These are phyloP conservation scores for Seminavis robusta DNA, from an alignment of 108 stramenopile genomes.

Conservation along the genomic window DNA sequence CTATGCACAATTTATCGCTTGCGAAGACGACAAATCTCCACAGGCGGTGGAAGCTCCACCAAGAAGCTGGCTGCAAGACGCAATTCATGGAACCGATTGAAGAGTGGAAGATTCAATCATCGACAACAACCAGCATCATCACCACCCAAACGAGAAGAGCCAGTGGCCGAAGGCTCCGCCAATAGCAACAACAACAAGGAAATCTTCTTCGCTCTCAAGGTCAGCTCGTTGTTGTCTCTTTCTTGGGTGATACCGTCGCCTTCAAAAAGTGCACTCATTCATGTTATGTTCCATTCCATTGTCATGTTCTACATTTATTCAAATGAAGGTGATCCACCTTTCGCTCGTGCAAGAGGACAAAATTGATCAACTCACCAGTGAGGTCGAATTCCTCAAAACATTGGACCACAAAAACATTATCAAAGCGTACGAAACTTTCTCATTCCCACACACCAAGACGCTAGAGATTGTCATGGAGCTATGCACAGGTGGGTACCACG, in stretches of 20 bases:
- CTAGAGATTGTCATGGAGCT: slow-evolving; percentile 66
- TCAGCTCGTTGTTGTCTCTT: no score
- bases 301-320: no score
- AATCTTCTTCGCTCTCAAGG: slow-evolving; percentile 24
- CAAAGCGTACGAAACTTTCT: slow-evolving; percentile 68
- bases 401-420: slow-evolving; percentile 87
- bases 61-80: neutral
- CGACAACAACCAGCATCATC: neutral
- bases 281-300: no score
- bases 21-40: slow-evolving; percentile 10
- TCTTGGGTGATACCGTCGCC: no score
- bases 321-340: slow-evolving; percentile 27
- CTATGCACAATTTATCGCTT: slow-evolving; percentile 9
- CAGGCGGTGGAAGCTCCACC: slow-evolving; percentile 1
- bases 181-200: neutral
- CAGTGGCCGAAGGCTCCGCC: neutral
- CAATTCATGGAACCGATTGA: neutral
- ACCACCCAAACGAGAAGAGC: neutral
- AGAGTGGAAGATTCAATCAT: neutral
- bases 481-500: slow-evolving; percentile 70
- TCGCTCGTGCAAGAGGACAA: slow-evolving; percentile 9
- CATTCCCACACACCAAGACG: slow-evolving; percentile 31
- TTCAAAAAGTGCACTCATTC: no score
- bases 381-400: slow-evolving; percentile 64
- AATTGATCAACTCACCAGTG: slow-evolving; percentile 46